These are phyloP conservation scores for Chlamydomonas incerta DNA, from an alignment of 139 green algal species.

Conservation along the genomic window DNA sequence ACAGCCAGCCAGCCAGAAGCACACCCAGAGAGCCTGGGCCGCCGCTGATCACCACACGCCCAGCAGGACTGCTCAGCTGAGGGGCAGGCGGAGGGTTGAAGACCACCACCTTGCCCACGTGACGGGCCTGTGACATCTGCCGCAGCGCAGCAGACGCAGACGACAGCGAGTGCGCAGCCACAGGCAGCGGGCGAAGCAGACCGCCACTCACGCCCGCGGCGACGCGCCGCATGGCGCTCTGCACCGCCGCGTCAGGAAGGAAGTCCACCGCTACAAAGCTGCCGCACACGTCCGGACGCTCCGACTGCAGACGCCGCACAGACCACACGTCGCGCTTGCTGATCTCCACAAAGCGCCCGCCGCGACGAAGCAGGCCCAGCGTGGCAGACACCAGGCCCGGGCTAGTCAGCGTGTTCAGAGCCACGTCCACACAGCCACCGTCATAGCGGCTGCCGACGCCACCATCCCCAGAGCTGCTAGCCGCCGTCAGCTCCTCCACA, in stretches of 20 bases:
- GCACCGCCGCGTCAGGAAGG: conserved; percentile 73
- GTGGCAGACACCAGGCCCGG: conserved; percentile 85
- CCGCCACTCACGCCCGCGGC: conserved; percentile 53
- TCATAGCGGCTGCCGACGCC: conserved; percentile 18
- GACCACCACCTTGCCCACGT: conserved; percentile 91
- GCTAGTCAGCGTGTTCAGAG: conserved; percentile 90
- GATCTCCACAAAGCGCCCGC: conserved; percentile 87
- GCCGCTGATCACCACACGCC: conserved; percentile 71
- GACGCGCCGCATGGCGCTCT: conserved; percentile 57
- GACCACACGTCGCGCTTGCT: conserved; percentile 91
- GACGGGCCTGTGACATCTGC: conserved; percentile 85
- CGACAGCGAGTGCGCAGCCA: conserved; percentile 49
- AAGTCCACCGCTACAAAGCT: conserved; percentile 90
- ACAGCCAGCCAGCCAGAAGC: conserved; percentile 74
- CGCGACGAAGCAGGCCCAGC: conserved; percentile 62
- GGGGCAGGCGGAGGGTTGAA: conserved; percentile 23
- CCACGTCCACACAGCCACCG: conserved; percentile 55
- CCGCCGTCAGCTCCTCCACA: conserved; percentile 60
- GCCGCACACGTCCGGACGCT: conserved; percentile 85
- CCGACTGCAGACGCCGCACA: conserved; percentile 63
- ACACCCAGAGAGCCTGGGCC: conserved; percentile 76
- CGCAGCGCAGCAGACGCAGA: conserved; percentile 77
- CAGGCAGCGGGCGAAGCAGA: conserved; percentile 53
- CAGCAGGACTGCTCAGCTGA: not conserved
- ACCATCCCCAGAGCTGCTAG: too few relatives aligned